phyloP scores from a whole-genome alignment of 1,139 yeast species.

The Candida glucosophila region DNA sequence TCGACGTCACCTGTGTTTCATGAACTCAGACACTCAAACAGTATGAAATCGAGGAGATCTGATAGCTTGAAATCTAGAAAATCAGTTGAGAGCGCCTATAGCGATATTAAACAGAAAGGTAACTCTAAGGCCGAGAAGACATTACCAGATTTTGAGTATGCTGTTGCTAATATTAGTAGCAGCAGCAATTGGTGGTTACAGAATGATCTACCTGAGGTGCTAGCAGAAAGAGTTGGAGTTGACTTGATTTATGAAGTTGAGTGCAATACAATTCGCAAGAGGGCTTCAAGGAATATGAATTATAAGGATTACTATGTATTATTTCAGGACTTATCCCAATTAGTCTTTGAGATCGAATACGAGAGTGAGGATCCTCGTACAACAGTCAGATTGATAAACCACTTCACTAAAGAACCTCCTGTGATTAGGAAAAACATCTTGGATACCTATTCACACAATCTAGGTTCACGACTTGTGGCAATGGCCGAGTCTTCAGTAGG shows the following conservation, averaged over 20 bases:
- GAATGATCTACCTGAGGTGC: slow-evolving; percentile 50
- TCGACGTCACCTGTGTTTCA: no score
- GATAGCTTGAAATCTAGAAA: no score
- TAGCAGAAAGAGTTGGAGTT: slow-evolving; percentile 34
- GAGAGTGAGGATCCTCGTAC: slow-evolving; percentile 48
- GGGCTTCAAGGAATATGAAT: slow-evolving; percentile 44
- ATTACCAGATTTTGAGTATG: slow-evolving; percentile 20
- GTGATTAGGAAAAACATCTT: slow-evolving; percentile 38
- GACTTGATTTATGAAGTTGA: slow-evolving; percentile 63
- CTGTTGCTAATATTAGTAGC: slow-evolving; percentile 24
- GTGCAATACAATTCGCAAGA: slow-evolving; percentile 42
- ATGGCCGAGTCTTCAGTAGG: slow-evolving; percentile 37
- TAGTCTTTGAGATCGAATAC: slow-evolving; percentile 48
- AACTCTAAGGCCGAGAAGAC: slow-evolving; percentile 22
- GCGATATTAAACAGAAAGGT: slow-evolving; percentile 12
- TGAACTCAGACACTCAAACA: no score
- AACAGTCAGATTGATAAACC: slow-evolving; percentile 40
- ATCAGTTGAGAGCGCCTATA: no score
- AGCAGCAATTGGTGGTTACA: slow-evolving; percentile 58
- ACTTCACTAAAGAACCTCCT: slow-evolving; percentile 38
- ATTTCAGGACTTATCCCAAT: slow-evolving; percentile 66
- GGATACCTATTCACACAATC: slow-evolving; percentile 39
- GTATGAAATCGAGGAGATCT: no score
- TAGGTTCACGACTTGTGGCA: slow-evolving; percentile 34
- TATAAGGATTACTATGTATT: slow-evolving; percentile 66